Evolutionary conservation across 345 rosid genomes (phyloP), one percentile per base, ranked within the genome.

Genomic region (Murraya koenigii): DNA sequence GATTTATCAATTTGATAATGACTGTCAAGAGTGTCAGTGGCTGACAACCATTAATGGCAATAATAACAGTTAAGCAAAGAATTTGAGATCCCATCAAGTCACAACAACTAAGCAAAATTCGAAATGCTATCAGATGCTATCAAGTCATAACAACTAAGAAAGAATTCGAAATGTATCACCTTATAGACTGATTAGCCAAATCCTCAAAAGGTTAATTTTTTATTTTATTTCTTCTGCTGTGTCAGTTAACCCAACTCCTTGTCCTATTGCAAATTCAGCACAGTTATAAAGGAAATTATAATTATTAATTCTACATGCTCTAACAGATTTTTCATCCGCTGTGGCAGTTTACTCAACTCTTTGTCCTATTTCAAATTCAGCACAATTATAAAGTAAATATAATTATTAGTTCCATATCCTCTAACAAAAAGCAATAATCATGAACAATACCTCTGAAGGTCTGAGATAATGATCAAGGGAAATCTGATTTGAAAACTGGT

Each of bases 381-480:
- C n/a, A n/a, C n/a, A n/a, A n/a, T n/a, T n/a, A n/a, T n/a, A n/a
- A n/a, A n/a, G n/a, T n/a, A n/a, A n/a, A n/a, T n/a, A n/a, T n/a
- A n/a, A n/a, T n/a, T n/a, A n/a, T n/a, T n/a, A n/a, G n/a, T n/a
- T n/a, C n/a, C n/a, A n/a, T n/a, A n/a, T n/a, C n/a, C n/a, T n/a
- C n/a, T n/a, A 20, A n/a, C 23, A 55, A 75, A 75, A 71, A 59
- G 44, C n/a, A 80, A 78, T 33, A 35, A 30, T 30, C 69, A 36
- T 33, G 61, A 63, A 38, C 32, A 72, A 60, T 84, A 90, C 95
- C 95, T 84, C 82, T 74, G 80, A 77, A 73, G 58, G 44, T 60
- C n/a, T 75, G 14, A 76, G 61, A 59, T 72, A 66, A 9, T 66
- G 73, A 80, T 67, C 33, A 63, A 47, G 79, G 58, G 74, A 77